A percentile compares a stretch with the other conserved stretches of the same genome.
phyloP scores from a whole-genome alignment of 2,329 filamentous ascomycete species.

The Dactylonectria estremocensis region DNA sequence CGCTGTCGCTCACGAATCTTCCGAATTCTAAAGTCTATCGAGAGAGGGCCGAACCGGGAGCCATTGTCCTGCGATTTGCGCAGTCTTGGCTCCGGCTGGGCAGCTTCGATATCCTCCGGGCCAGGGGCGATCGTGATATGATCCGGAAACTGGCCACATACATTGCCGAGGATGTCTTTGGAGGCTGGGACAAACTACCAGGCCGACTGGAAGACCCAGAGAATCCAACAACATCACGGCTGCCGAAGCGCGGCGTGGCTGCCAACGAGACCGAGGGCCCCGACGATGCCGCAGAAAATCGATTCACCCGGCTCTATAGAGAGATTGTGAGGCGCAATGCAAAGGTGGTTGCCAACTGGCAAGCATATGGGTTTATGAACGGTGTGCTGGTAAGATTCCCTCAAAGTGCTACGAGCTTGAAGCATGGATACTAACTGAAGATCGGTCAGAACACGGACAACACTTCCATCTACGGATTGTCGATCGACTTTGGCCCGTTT shows the following conservation, averaged over 20 bases:
- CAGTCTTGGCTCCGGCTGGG: conserved; percentile 93
- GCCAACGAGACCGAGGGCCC: conserved; percentile 77
- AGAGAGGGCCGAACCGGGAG: conserved; percentile 89
- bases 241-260: conserved; percentile 67
- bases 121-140: conserved; percentile 82
- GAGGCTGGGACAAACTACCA: conserved; percentile 89
- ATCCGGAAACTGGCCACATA: conserved; percentile 85
- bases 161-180: conserved; percentile 88
- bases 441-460: conserved; percentile 86
- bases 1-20: conserved; percentile 84
- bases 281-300: conserved; percentile 81
- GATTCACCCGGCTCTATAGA: conserved; percentile 89
- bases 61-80: conserved; percentile 93
- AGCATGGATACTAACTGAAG: conserved; percentile 38
- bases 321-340: conserved; percentile 91
- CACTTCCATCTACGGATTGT: conserved; percentile 90
- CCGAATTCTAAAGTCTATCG: conserved; percentile 81
- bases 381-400: conserved; percentile 76
- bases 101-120: conserved; percentile 94
- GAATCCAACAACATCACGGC: conserved; percentile 59
- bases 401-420: background rate
- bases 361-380: conserved; percentile 99
- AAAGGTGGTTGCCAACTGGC: conserved; percentile 90
- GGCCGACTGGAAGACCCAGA: conserved; percentile 68
- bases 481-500: conserved; percentile 96